Percentiles rank a stretch among this genome's conserved stretches.
phyloP scores from a whole-genome alignment of 1,284 basidiomycete species.

The Fomitopsis palustris region DNA sequence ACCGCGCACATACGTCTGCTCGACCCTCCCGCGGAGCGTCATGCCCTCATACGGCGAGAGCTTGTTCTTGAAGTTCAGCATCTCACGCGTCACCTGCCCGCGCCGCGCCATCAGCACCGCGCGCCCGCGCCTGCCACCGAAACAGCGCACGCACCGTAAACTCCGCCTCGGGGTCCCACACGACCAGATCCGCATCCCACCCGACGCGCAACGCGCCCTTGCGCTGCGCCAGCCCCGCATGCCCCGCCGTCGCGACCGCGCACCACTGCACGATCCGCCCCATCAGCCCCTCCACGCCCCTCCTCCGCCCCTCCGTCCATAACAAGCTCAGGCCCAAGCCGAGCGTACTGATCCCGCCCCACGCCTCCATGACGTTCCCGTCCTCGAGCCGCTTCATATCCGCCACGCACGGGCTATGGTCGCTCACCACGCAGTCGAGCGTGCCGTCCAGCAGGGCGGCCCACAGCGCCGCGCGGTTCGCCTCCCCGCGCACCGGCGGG shows the following conservation, averaged over 20 bases:
- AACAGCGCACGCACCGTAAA: slow-evolving; percentile 51
- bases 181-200: slow-evolving; percentile 78
- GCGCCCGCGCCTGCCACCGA: neutral
- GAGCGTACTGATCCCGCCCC: slow-evolving; percentile 90
- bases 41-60: slow-evolving; percentile 84
- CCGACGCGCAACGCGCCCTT: slow-evolving; percentile 78
- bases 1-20: slow-evolving; percentile 78
- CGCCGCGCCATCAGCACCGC: neutral
- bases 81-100: slow-evolving; percentile 65
- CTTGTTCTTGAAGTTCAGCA: slow-evolving; percentile 89
- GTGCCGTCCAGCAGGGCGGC: slow-evolving; percentile 74
- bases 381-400: slow-evolving; percentile 79
- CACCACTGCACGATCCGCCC: slow-evolving; percentile 71
- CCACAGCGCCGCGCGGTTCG: slow-evolving; percentile 76
- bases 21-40: slow-evolving; percentile 65
- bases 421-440: slow-evolving; percentile 89
- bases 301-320: slow-evolving; percentile 74
- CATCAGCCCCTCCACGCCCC: slow-evolving; percentile 47
- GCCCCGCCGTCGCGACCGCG: slow-evolving; percentile 66
- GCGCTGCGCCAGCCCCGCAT: slow-evolving; percentile 62
- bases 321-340: slow-evolving; percentile 84
- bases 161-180: slow-evolving; percentile 75
- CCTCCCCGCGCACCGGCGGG: slow-evolving; percentile 80
- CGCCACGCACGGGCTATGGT: slow-evolving; percentile 87
- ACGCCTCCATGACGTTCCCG: slow-evolving; percentile 82